Conservation (phyloP, 805 yeast genomes). For the Yueomyces sinensis region DNA sequence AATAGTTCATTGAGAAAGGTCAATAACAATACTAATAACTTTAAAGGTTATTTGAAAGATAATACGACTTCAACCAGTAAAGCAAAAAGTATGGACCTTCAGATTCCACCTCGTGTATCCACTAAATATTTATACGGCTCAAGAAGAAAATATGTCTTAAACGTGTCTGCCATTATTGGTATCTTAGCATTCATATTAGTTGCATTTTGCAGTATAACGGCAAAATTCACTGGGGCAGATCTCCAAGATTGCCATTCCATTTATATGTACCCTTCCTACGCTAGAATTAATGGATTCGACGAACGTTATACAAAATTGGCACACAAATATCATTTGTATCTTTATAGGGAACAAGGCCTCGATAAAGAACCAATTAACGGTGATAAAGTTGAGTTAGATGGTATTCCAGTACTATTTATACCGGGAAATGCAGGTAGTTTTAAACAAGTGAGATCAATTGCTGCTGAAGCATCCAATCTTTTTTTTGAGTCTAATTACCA, state of each 20-base stretch:
- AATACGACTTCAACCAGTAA: neutral
- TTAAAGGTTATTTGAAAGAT: too few relatives aligned
- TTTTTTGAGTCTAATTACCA: slow-evolving; percentile 27
- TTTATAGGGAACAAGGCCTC: slow-evolving; percentile 73
- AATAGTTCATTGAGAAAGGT: too few relatives aligned
- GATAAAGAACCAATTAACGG: slow-evolving; percentile 39
- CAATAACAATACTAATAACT: too few relatives aligned
- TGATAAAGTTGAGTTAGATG: slow-evolving; percentile 33
- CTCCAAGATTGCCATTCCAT: slow-evolving; percentile 48
- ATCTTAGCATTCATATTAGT: neutral
- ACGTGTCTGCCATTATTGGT: neutral
- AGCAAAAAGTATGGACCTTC: neutral
- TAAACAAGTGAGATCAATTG: slow-evolving; percentile 83
- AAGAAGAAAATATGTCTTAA: neutral
- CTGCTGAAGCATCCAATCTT: slow-evolving; percentile 57
- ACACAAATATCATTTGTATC: slow-evolving; percentile 62
- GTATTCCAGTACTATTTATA: slow-evolving; percentile 82
- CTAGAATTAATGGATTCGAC: slow-evolving; percentile 62
- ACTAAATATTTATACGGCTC: neutral
- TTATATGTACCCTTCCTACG: slow-evolving; percentile 77
- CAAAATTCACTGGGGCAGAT: slow-evolving; percentile 31
- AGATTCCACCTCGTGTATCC: neutral
- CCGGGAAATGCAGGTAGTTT: slow-evolving; percentile 98
- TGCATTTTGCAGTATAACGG: neutral
- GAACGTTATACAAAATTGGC: slow-evolving; percentile 48